Evolutionary conservation across 2,329 filamentous ascomycete species (phyloP).

Genomic region (Chlorencoelia australis): DNA sequence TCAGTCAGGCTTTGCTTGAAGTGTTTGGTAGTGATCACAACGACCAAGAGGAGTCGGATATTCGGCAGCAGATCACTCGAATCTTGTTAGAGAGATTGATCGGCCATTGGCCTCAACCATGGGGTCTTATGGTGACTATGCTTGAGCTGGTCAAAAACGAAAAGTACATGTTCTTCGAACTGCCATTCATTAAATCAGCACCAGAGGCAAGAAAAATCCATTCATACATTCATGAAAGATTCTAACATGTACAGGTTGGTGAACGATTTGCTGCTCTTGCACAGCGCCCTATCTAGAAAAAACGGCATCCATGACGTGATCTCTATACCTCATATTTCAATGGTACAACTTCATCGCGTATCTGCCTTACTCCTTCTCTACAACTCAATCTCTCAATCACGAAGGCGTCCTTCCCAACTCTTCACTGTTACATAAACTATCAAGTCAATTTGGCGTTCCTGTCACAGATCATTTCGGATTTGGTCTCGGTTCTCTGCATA

Average conservation of each 20-base stretch:
- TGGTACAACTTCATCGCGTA: too few species aligned
- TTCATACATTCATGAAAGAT: not conserved
- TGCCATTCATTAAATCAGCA: slow-evolving; percentile 82
- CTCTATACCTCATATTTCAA: too few species aligned
- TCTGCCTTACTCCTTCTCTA: too few species aligned
- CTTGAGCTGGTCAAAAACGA: slow-evolving; percentile 87
- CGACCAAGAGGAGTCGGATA: slow-evolving; percentile 67
- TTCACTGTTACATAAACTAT: slow-evolving; percentile 27
- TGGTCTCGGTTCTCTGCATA: slow-evolving; percentile 30
- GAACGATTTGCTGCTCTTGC: slow-evolving; percentile 25
- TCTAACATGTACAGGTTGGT: slow-evolving; percentile 20
- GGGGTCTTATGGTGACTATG: slow-evolving; percentile 83
- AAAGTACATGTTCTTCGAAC: slow-evolving; percentile 82
- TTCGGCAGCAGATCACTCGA: slow-evolving; percentile 84
- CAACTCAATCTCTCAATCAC: too few species aligned
- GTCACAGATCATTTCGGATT: slow-evolving; percentile 22
- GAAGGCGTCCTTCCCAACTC: slow-evolving; percentile 6
- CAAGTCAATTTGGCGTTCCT: slow-evolving; percentile 25
- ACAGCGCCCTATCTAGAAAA: slow-evolving; percentile 9
- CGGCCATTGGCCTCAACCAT: slow-evolving; percentile 86
- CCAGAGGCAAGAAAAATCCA: slow-evolving; percentile 56
- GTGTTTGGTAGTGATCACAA: slow-evolving; percentile 69
- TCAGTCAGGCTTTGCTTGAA: slow-evolving; percentile 74
- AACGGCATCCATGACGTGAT: not conserved
- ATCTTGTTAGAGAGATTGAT: slow-evolving; percentile 81